Evolutionary conservation across 2,329 filamentous ascomycete genomes (phyloP), one percentile per base, ranked within the genome.

Genomic region (Emericellopsis atlantica): DNA sequence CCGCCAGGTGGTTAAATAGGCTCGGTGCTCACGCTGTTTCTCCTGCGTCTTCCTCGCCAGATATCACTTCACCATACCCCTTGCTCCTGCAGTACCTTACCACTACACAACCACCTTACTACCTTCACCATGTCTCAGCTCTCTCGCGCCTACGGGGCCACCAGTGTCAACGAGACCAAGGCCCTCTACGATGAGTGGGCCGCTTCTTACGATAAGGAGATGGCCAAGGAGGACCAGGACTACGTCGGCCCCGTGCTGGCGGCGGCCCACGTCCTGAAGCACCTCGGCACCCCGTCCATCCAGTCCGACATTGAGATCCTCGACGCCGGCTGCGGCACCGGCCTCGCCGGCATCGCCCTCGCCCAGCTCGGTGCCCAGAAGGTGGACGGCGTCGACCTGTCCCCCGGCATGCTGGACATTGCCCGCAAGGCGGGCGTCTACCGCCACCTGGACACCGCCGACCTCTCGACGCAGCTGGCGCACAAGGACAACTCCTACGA

Each of bases 261-360:
- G 41, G 43, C 60, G 51, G 50, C 59, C 51, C 40, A 59, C 46
- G 46, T 66, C 43, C 47, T 59, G 49, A 33, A 57, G 35, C 42
- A 39, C 44, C 45, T 59, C 15, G 51, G 49, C 54, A 24, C 47
- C 32, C 45, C 46, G 8, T 42, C 43, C 16, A 48, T 56, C 40
- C 45, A 43, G 39, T 47, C 48, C 7, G 44, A 45, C 24, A 46
- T 54, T 37, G 45, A 45, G 43, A 65, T 75, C 42, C 60, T 73
- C 0, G 72, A 76, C 44, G 70, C 70, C 18, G 72, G 72, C n/a
- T 74, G 71, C 43, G 72, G 72, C 4, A 75, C 70, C 0, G 72
- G 72, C 1, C 62, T 73, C 8, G 70, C 72, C 10, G 72, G 69
- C 4, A 51, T 62, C 16, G 64, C 64, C 22, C 62, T 76, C 4